phyloP scores from a whole-genome alignment of 495 filamentous ascomycete genomes.

The Xylaria intraflava region DNA sequence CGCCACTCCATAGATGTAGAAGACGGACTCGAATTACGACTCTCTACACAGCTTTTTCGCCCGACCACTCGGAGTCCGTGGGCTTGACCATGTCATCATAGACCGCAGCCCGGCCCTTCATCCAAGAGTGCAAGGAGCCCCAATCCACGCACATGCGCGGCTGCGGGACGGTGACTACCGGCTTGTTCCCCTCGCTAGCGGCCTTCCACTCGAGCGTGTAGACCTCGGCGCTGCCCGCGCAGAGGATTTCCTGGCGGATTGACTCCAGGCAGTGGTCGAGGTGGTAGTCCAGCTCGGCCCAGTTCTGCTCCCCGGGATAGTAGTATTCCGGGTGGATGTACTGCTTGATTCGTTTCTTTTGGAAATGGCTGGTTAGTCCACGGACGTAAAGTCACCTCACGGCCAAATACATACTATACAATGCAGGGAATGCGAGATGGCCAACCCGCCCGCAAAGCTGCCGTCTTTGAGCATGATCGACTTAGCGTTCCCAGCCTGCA shows the following conservation, averaged over 20 bases:
- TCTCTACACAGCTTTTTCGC: no score
- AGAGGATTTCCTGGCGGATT: conserved; percentile 11
- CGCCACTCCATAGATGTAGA: no score
- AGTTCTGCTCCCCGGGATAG: conserved; percentile 7
- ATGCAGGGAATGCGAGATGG: conserved; percentile 16
- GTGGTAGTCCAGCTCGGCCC: conserved; percentile 9
- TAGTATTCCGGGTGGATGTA: conserved; percentile 20
- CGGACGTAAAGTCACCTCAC: no score
- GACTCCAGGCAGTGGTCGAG: conserved; percentile 22
- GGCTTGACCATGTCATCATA: conserved; percentile 12
- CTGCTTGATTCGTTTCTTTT: conserved; percentile 21
- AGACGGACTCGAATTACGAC: no score
- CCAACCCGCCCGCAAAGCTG: conserved; percentile 16
- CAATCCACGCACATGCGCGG: conserved; percentile 25
- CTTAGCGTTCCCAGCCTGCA: conserved; percentile 6
- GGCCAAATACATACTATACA: conserved; percentile 20
- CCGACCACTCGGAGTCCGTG: neutral
- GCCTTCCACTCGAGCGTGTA: conserved; percentile 17
- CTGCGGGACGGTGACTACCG: conserved; percentile 10
- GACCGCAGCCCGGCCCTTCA: conserved; percentile 16
- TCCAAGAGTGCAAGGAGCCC: conserved; percentile 21
- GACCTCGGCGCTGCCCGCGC: conserved; percentile 10
- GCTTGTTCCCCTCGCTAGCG: conserved; percentile 11
- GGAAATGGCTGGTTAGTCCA: no score
- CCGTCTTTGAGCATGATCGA: conserved; percentile 15